Evolutionary conservation across 805 yeast genomes (phyloP).

Genomic region (Candida insectorum): DNA sequence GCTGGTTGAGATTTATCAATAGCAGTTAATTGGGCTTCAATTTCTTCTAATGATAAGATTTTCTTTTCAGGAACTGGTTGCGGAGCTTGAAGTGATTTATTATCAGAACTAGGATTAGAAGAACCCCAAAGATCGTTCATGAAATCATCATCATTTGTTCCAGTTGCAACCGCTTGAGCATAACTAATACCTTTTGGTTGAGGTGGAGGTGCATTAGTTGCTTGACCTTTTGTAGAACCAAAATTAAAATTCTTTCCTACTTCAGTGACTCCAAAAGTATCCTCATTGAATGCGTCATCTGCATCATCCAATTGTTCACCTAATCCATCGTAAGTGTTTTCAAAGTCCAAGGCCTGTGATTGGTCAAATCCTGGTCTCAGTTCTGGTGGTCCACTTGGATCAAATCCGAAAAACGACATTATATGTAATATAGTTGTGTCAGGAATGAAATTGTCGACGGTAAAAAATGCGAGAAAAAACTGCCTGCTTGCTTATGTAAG

Average conservation of each 20-base stretch:
- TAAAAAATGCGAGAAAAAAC: conserved; percentile 1
- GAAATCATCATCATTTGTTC: conserved; percentile 41
- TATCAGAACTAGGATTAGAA: conserved; percentile 6
- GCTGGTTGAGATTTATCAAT: conserved; percentile 29
- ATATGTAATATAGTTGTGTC: neutral
- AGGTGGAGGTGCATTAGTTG: conserved; percentile 12
- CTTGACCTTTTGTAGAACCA: conserved; percentile 27
- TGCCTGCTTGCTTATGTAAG: neutral
- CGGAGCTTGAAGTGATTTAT: conserved; percentile 14
- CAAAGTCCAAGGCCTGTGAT: conserved; percentile 60
- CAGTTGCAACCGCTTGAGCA: conserved; percentile 36
- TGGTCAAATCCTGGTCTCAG: conserved; percentile 13
- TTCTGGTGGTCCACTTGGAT: conserved; percentile 41
- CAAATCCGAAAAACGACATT: conserved; percentile 71
- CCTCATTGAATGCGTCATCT: conserved; percentile 78
- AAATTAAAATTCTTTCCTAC: conserved; percentile 67
- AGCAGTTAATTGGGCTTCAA: conserved; percentile 72
- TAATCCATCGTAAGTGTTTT: conserved; percentile 77
- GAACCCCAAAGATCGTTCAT: conserved; percentile 46
- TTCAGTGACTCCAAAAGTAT: conserved; percentile 64
- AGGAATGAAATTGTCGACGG: conserved; percentile 1
- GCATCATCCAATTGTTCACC: conserved; percentile 63
- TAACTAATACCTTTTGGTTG: conserved; percentile 27
- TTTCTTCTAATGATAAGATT: conserved; percentile 73
- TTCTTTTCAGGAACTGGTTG: conserved; percentile 31